Evolutionary conservation across 148 eudicot genomes (phyloP), one percentile per base, ranked within the genome.

Genomic region (Vaccinium corymbosum): DNA sequence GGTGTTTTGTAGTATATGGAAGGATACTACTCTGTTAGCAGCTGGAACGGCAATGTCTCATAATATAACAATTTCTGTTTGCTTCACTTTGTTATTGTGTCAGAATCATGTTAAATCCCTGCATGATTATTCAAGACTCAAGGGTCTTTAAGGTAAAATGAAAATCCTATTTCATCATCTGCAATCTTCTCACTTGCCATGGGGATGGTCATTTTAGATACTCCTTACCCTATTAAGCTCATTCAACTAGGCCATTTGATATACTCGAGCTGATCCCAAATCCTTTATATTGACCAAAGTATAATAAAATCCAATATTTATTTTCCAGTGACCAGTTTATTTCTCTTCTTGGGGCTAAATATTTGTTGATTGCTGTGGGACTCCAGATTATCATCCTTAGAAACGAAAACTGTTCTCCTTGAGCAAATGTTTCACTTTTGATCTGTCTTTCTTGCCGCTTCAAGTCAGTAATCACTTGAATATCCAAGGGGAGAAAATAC

Each of bases 131-230:
- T 35, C 42, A 38, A 73, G 77, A 72, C 22, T 73, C 20, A 2
- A 35, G 38, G 2, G 38, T 35, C 38, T 35, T 72, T 7, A n/a
- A 20, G 25, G 52, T 73, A 8, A 20, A 73, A 38, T 38, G 22
- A 73, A 35, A 46, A 19, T 75, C n/a, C 78, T 75, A 19, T 75
- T 46, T 75, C 14, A 46, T 12, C 32, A 25, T 46, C 51, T 75
- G 78, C 53, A 75, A 75, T 46, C 53, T 75, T 42, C 51, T 75
- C 52, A 48, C 14, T 75, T 42, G 53, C 27, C 78, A 20, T 73
- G 51, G 22, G 19, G 48, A 35, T 72, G 48, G 48, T 72, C 42
- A 71, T 16, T 42, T 73, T 73, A 73, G 77, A 73, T 42, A 10
- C 6, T 42, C 46, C 46, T 42, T 42, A 42, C 46, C 32, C 10